Percentiles rank a stretch among this genome's conserved stretches.
These are phyloP conservation scores for Apocynum venetum DNA, from an alignment of 257 asterid species.

Conservation along the genomic window DNA sequence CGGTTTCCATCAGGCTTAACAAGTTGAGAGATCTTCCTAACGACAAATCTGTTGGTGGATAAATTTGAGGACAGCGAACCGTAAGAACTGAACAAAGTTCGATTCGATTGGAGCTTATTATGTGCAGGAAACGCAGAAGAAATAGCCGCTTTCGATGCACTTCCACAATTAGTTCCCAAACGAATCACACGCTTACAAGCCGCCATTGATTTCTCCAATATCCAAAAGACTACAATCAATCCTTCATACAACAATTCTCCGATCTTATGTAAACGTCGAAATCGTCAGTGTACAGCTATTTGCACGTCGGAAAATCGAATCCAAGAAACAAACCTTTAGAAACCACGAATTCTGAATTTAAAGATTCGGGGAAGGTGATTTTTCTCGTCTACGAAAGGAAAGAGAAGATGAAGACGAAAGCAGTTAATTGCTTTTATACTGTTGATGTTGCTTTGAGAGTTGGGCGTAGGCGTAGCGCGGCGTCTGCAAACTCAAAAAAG, in stretches of 20 bases:
- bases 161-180: slow-evolving; percentile 23
- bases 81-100: slow-evolving; percentile 17
- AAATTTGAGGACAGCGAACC: slow-evolving; percentile 30
- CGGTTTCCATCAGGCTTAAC: slow-evolving; percentile 36
- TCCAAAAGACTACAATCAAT: neutral
- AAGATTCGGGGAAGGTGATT: too few species aligned
- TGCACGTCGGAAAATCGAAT: neutral
- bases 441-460: too few species aligned
- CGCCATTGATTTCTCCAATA: slow-evolving; percentile 14
- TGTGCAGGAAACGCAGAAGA: slow-evolving; percentile 12
- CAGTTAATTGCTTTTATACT: too few species aligned
- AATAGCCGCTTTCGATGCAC: slow-evolving; percentile 13
- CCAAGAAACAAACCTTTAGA: neutral
- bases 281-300: neutral
- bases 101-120: slow-evolving; percentile 1
- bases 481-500: too few species aligned
- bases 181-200: slow-evolving; percentile 32
- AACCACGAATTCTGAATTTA: too few species aligned
- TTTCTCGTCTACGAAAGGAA: too few species aligned
- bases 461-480: too few species aligned
- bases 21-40: slow-evolving; percentile 47
- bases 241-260: neutral
- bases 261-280: neutral
- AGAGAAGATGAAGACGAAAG: too few species aligned
- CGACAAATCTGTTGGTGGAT: slow-evolving; percentile 21